Conservation (phyloP, 2,329 filamentous ascomycete genomes). For the Lachnellula hyalina region DNA sequence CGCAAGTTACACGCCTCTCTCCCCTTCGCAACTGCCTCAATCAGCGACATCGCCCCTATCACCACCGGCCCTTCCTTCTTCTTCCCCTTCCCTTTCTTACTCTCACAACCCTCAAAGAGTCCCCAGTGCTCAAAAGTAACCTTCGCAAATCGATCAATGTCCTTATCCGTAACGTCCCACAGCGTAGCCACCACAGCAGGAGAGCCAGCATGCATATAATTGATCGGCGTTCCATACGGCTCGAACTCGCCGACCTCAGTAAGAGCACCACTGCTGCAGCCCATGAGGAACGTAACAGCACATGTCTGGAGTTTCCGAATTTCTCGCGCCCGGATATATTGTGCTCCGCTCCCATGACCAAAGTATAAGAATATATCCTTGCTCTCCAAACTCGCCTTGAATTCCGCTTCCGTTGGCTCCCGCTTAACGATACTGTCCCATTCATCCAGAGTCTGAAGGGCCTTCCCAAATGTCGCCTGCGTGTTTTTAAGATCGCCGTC, state of each 20-base stretch:
- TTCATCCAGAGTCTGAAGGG: constrained; percentile 56
- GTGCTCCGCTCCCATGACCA: constrained; percentile 88
- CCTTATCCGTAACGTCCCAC: constrained; percentile 97
- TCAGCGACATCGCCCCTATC: constrained; percentile 50
- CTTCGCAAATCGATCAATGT: constrained; percentile 89
- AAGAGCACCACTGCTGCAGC: constrained; percentile 81
- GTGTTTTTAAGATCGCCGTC: constrained; percentile 77
- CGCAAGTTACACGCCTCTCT: constrained; percentile 76
- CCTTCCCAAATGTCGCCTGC: constrained; percentile 65
- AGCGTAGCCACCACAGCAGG: constrained; percentile 87
- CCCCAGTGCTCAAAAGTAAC: constrained; percentile 83
- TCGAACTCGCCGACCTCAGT: constrained; percentile 82
- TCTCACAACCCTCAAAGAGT: constrained; percentile 40
- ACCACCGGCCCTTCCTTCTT: constrained; percentile 25
- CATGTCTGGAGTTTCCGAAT: constrained; percentile 74
- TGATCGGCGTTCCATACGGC: constrained; percentile 82
- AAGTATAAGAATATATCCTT: constrained; percentile 85
- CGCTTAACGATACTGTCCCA: constrained; percentile 69
- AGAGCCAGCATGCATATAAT: constrained; percentile 83
- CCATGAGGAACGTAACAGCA: constrained; percentile 84
- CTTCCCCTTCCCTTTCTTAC: constrained; percentile 29
- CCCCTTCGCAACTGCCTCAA: constrained; percentile 74
- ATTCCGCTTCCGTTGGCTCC: constrained; percentile 70
- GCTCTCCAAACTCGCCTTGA: constrained; percentile 59
- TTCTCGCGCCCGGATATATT: constrained; percentile 84